These are phyloP conservation scores for Silene conica DNA, from an alignment of 148 eudicot species.

Conservation along the genomic window DNA sequence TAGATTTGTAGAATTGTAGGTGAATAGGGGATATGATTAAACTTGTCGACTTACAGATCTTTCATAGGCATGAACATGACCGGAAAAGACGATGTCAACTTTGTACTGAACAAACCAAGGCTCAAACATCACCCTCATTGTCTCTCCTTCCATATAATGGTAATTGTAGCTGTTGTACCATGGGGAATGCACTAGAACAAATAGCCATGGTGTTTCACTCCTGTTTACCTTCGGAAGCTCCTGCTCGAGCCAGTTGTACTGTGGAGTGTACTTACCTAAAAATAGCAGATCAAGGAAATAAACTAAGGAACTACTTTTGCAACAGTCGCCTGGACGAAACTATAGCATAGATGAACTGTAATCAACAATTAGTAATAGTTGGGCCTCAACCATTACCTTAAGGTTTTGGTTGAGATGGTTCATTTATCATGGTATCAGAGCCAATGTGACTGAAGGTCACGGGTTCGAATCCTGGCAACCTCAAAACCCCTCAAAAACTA, in stretches of 20 bases:
- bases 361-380: no score
- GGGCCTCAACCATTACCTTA: no score
- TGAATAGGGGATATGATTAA: neutral
- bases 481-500: no score
- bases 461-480: no score
- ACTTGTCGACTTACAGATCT: slow-evolving; percentile 31
- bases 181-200: slow-evolving; percentile 72
- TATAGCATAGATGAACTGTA: no score
- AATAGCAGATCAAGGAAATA: neutral
- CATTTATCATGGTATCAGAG: no score
- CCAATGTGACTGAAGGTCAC: no score
- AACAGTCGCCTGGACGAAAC: neutral
- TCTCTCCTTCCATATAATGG: slow-evolving; percentile 95
- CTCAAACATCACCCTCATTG: slow-evolving; percentile 82
- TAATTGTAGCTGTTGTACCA: slow-evolving; percentile 86
- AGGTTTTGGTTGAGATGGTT: no score
- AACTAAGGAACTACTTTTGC: no score
- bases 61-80: slow-evolving; percentile 45
- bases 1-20: neutral
- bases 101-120: slow-evolving; percentile 45
- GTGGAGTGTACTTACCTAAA: slow-evolving; percentile 82
- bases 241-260: slow-evolving; percentile 64
- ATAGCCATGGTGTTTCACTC: slow-evolving; percentile 85
- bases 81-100: slow-evolving; percentile 39
- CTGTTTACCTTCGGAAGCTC: slow-evolving; percentile 81